Conservation (phyloP, 2,329 filamentous ascomycete species). For the Colletotrichum incanum region DNA sequence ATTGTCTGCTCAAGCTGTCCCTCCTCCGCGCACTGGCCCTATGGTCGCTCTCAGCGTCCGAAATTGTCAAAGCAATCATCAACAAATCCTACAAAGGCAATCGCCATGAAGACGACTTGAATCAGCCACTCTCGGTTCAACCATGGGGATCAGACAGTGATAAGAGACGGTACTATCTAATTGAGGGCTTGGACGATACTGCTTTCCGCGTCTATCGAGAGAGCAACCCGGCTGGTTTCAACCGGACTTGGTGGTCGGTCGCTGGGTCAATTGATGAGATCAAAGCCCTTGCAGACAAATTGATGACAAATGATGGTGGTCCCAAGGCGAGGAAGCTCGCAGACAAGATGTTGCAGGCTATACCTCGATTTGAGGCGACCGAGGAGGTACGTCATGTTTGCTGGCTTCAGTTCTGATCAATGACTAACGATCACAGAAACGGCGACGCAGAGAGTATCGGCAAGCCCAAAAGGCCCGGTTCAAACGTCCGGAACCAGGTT, state of each 20-base stretch:
- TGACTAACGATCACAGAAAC: conserved; percentile 73
- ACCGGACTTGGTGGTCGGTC: conserved; percentile 91
- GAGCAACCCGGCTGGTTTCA: conserved; percentile 84
- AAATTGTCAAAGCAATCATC: conserved; percentile 84
- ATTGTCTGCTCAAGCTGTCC: conserved; percentile 74
- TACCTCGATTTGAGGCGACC: conserved; percentile 92
- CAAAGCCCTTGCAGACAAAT: conserved; percentile 80
- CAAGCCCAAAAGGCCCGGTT: conserved; percentile 89
- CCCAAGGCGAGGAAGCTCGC: conserved; percentile 85
- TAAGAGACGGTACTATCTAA: conserved; percentile 92
- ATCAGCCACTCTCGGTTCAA: conserved; percentile 91
- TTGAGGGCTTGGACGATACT: conserved; percentile 95
- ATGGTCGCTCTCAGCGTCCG: conserved; percentile 92
- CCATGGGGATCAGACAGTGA: conserved; percentile 92
- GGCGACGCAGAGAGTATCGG: conserved; percentile 92
- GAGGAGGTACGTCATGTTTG: conserved; percentile 76
- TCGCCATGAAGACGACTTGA: conserved; percentile 83
- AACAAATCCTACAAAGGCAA: conserved; percentile 91
- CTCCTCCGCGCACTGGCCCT: conserved; percentile 87
- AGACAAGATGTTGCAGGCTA: conserved; percentile 82
- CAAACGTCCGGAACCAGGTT: conserved; percentile 87
- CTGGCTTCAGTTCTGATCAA: conserved; percentile 11
- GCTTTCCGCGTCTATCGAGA: conserved; percentile 95
- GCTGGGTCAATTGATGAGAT: conserved; percentile 93
- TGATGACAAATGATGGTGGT: conserved; percentile 83